phyloP scores from a whole-genome alignment of 176 grass and related monocot genomes.

The Chloris gayana region DNA sequence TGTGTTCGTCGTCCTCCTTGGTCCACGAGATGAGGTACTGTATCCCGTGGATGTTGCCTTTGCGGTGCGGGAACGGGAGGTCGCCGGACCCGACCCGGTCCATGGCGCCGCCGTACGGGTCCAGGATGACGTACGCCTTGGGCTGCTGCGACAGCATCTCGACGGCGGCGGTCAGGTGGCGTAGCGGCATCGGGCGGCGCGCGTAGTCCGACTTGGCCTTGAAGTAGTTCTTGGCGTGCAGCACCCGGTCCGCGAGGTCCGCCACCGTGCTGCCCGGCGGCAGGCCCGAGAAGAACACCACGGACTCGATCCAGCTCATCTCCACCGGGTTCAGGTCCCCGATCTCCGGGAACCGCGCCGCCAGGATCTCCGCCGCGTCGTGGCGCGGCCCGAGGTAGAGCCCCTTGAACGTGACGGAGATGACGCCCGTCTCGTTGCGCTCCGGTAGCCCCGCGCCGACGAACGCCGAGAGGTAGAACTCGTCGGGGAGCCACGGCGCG shows the following conservation, averaged over 20 bases:
- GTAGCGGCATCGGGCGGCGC: constrained; percentile 28
- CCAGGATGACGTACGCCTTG: constrained; percentile 73
- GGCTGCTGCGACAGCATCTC: constrained; percentile 41
- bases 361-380: constrained; percentile 39
- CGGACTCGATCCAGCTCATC: constrained; percentile 87
- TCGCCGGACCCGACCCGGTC: constrained; percentile 25
- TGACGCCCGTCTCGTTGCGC: neutral
- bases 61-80: constrained; percentile 69
- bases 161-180: constrained; percentile 18
- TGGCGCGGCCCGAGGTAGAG: constrained; percentile 55
- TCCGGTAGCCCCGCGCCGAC: constrained; percentile 57
- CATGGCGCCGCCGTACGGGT: constrained; percentile 88
- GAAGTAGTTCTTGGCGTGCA: constrained; percentile 64
- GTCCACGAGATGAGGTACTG: constrained; percentile 70
- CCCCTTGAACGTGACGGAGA: constrained; percentile 74
- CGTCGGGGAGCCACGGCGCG: constrained; percentile 68
- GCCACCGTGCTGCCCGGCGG: constrained; percentile 46
- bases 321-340: constrained; percentile 36
- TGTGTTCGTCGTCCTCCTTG: neutral
- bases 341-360: constrained; percentile 44
- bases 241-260: constrained; percentile 48
- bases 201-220: constrained; percentile 85
- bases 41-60: constrained; percentile 63
- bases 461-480: constrained; percentile 79
- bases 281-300: constrained; percentile 65